Percentiles rank a stretch among this genome's conserved stretches.
phyloP scores from a whole-genome alignment of 371 early-diverging fungal genomes.

The Sporodiniella umbellata region DNA sequence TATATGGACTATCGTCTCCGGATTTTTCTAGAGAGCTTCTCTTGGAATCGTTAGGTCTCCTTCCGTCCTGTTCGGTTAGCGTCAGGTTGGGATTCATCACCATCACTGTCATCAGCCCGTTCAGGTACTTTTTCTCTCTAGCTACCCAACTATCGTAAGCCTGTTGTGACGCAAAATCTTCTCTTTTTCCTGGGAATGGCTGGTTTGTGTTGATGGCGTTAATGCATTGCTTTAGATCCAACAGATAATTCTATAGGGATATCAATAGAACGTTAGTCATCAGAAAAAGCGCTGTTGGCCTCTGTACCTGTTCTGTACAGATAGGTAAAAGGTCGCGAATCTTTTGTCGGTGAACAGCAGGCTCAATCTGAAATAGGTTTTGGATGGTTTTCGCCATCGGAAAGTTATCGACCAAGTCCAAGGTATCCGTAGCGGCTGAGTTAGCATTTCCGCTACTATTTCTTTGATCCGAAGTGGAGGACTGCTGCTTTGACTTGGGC shows the following conservation, averaged over 20 bases:
- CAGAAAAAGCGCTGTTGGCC: background rate
- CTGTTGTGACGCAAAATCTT: constrained; percentile 32
- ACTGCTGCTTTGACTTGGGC: constrained; percentile 9
- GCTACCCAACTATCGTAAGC: constrained; percentile 40
- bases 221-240: constrained; percentile 39
- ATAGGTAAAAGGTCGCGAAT: constrained; percentile 29
- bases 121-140: constrained; percentile 33
- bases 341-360: constrained; percentile 26
- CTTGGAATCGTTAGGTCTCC: constrained; percentile 8
- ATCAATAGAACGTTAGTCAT: no score
- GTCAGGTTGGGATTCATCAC: constrained; percentile 23
- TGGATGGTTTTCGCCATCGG: constrained; percentile 34
- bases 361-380: constrained; percentile 27
- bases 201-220: constrained; percentile 39
- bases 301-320: constrained; percentile 37
- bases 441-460: constrained; percentile 3
- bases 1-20: constrained; percentile 24
- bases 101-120: constrained; percentile 37
- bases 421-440: constrained; percentile 2
- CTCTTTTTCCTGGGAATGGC: constrained; percentile 35
- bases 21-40: constrained; percentile 7
- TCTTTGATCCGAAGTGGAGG: background rate
- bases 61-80: background rate
- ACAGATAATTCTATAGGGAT: constrained; percentile 28
- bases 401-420: constrained; percentile 28